Base-by-base conservation (phyloP, 495 filamentous ascomycete genomes). In the Parathielavia appendiculata region DNA sequence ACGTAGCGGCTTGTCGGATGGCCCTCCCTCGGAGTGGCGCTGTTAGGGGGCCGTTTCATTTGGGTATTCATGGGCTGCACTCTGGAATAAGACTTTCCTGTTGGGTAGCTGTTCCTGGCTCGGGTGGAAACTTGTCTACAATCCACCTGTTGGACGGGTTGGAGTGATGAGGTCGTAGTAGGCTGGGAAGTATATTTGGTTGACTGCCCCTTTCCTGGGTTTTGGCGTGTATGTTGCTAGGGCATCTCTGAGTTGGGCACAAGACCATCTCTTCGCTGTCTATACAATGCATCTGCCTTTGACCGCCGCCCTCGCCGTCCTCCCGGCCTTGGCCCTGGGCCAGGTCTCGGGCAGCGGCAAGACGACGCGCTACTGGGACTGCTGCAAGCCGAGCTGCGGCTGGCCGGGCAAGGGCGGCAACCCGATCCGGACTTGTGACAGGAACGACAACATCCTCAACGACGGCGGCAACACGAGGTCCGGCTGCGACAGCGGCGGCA, bases 331-430 rank as follows among this genome's bases (percentile, higher is more conserved):
- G 38, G 65, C 58, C 43, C n/a, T 59, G 46, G 68, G 57, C 12
- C 68, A 70, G 23, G 41, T 65, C 16, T 72, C 72, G 9, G 76
- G 74, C 40, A 68, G 60, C 32, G 83, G 82, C 45, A 76, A 68
- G 50, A 85, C 83, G 17, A 86, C 83, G 30, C 78, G 83, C 36
- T 86, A 87, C 74, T 87, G 83, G 84, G 84, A 87, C 70, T 86
- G 84, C 75, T 87, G 83, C 76, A 86, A 87, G 69, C 77, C 83
- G 51, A 81, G 76, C 49, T 88, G 85, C 73, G 79, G 76, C 17
- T 88, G 83, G 84, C 67, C 75, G 34, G 72, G 70, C 49, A 87
- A 86, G 70, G 75, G 76, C 47, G 54, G 58, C 20, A 57, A 56
- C 40, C 77, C 76, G 4, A 77, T 85, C 48, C 69, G 66, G 16